Percentiles rank a stretch among this genome's conserved stretches.
phyloP scores from a whole-genome alignment of 2,329 filamentous ascomycete genomes.

The Drechslerella dactyloides region DNA sequence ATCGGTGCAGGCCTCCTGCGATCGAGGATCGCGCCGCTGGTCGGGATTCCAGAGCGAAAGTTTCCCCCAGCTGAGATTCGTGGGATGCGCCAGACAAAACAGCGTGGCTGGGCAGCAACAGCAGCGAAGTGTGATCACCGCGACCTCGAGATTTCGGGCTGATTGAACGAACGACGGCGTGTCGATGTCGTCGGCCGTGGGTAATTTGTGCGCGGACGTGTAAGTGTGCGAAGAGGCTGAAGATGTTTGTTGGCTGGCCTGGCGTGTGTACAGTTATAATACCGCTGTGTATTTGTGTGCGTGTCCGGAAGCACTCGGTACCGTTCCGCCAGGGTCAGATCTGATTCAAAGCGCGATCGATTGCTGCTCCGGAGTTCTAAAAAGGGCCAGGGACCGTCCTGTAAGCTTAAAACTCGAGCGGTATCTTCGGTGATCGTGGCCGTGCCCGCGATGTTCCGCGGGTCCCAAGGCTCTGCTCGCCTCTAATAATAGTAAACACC shows the following conservation, averaged over 20 bases:
- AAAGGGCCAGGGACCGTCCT: neutral
- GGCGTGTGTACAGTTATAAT: neutral
- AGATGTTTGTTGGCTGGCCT: neutral
- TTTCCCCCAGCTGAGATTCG: too few relatives aligned
- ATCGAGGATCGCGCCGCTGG: neutral
- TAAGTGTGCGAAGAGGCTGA: neutral
- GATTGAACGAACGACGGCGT: neutral
- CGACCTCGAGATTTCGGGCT: neutral
- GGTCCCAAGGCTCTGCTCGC: neutral
- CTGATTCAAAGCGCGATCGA: conserved; percentile 3
- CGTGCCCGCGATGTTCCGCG: neutral
- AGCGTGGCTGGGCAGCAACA: too few relatives aligned
- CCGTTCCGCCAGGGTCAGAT: conserved; percentile 5
- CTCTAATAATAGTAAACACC: neutral
- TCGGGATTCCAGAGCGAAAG: neutral
- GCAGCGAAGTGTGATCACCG: neutral
- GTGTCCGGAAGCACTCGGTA: conserved; percentile 6
- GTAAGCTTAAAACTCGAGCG: neutral
- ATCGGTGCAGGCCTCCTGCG: conserved; percentile 19
- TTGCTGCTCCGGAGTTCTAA: neutral
- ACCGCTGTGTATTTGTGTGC: neutral
- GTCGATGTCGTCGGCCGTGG: too few relatives aligned
- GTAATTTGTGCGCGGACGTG: neutral
- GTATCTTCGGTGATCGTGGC: neutral
- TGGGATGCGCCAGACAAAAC: too few relatives aligned